Percentiles rank a stretch among this genome's conserved stretches.
These are phyloP conservation scores for Syncephalastrum sp. DNA, from an alignment of 371 early-diverging fungal genomes.

Conservation along the genomic window DNA sequence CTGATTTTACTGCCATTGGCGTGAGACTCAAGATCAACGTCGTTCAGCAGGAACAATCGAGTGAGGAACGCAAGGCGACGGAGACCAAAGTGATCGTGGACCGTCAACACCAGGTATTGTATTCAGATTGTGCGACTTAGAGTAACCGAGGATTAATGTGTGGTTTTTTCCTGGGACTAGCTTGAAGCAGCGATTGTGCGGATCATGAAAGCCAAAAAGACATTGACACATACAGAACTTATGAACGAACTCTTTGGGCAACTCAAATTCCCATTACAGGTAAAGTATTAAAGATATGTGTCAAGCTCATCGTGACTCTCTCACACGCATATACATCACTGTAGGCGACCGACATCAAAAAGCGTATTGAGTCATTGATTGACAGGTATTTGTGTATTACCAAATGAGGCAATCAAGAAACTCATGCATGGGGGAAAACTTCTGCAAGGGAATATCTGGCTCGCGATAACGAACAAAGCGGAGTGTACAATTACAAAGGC, in stretches of 20 bases:
- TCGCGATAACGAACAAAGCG: conserved; percentile 65
- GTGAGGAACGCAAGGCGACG: conserved; percentile 72
- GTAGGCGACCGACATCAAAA: conserved; percentile 77
- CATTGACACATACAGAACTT: conserved; percentile 64
- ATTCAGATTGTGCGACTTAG: too few species aligned
- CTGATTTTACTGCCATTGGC: conserved; percentile 60
- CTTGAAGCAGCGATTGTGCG: conserved; percentile 95
- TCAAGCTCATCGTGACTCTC: not conserved
- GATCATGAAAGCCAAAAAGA: conserved; percentile 88
- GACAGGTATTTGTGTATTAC: conserved; percentile 44
- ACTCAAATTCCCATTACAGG: conserved; percentile 78
- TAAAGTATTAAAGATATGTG: conserved; percentile 23
- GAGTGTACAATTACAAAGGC: conserved; percentile 27
- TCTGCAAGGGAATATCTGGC: conserved; percentile 77
- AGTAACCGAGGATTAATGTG: too few species aligned
- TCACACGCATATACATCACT: too few species aligned
- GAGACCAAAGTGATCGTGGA: conserved; percentile 76
- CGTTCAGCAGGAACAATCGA: conserved; percentile 73
- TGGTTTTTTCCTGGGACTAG: conserved; percentile 7
- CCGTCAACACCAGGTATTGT: conserved; percentile 65
- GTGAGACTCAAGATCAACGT: conserved; percentile 78
- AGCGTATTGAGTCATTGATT: conserved; percentile 87
- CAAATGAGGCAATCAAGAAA: not conserved
- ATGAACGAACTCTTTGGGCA: conserved; percentile 71
- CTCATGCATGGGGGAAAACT: not conserved